Evolutionary conservation across 306 rosid genomes (phyloP).

Genomic region (Crotalaria pallida): DNA sequence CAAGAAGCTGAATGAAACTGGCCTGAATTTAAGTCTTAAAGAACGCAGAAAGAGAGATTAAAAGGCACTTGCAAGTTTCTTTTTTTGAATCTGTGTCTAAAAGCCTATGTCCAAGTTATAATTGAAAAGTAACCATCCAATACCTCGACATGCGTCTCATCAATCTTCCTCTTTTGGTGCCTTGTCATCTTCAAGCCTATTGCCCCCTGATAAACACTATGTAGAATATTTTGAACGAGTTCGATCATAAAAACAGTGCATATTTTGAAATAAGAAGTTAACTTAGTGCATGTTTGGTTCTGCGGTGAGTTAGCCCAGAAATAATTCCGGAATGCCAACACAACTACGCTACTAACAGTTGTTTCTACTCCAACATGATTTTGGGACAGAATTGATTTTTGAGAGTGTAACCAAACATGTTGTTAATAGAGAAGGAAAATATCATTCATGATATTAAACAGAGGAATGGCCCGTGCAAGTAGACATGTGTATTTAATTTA

Average conservation of each 20-base stretch:
- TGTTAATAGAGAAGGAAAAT: not conserved
- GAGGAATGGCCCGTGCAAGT: not conserved
- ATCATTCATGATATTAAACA: not conserved
- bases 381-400: too few species aligned
- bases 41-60: not conserved
- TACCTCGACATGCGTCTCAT: constrained; percentile 99
- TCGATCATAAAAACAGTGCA: not conserved
- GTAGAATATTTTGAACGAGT: constrained; percentile 15
- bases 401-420: too few species aligned
- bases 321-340: too few species aligned
- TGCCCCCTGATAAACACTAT: constrained; percentile 52
- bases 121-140: constrained; percentile 11
- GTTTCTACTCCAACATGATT: too few species aligned
- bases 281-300: too few species aligned
- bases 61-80: not conserved
- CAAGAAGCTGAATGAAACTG: not conserved
- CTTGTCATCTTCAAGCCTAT: constrained; percentile 98
- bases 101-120: not conserved
- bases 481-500: not conserved
- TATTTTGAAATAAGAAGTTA: not conserved
- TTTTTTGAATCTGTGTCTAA: not conserved
- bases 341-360: too few species aligned
- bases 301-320: too few species aligned
- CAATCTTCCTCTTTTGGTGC: constrained; percentile 97
- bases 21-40: not conserved